These are phyloP conservation scores for Epithemia pelagica DNA, from an alignment of 108 stramenopile genomes.

Conservation along the genomic window DNA sequence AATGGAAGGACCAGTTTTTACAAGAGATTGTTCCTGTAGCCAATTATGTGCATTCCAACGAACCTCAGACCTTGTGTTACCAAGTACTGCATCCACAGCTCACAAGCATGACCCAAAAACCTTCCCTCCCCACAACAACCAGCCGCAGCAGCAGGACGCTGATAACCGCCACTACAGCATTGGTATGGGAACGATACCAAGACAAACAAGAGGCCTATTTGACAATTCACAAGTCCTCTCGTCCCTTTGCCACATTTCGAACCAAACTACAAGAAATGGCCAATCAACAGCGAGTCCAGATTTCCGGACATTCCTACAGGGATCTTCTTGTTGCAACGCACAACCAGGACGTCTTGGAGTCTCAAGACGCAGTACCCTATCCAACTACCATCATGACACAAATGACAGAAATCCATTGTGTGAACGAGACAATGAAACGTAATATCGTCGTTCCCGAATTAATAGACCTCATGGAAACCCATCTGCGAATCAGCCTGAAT, in stretches of 20 bases:
- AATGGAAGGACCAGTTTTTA: conserved; percentile 30
- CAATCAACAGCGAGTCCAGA: conserved; percentile 37
- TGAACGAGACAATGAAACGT: no score
- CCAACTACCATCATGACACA: no score
- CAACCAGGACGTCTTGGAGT: no score
- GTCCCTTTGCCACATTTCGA: conserved; percentile 50
- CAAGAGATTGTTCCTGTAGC: conserved; percentile 14
- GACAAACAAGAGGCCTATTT: conserved; percentile 59
- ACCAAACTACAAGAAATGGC: conserved; percentile 48
- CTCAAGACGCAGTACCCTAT: no score
- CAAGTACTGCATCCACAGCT: conserved; percentile 34
- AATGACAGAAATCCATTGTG: no score
- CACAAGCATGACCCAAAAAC: not conserved
- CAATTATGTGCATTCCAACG: conserved; percentile 8
- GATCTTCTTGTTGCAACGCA: no score
- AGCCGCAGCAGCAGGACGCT: conserved; percentile 34
- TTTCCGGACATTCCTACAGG: conserved; percentile 48
- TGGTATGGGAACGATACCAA: conserved; percentile 57
- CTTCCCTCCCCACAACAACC: not conserved
- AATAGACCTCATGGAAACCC: no score
- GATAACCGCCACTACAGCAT: no score
- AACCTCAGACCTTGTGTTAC: conserved; percentile 47
- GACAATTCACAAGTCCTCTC: conserved; percentile 38
- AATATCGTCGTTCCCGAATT: no score
- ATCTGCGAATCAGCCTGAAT: no score